Base-by-base conservation (phyloP, 225 moss, liverwort and hornwort genomes). In the Lunularia cruciata region DNA sequence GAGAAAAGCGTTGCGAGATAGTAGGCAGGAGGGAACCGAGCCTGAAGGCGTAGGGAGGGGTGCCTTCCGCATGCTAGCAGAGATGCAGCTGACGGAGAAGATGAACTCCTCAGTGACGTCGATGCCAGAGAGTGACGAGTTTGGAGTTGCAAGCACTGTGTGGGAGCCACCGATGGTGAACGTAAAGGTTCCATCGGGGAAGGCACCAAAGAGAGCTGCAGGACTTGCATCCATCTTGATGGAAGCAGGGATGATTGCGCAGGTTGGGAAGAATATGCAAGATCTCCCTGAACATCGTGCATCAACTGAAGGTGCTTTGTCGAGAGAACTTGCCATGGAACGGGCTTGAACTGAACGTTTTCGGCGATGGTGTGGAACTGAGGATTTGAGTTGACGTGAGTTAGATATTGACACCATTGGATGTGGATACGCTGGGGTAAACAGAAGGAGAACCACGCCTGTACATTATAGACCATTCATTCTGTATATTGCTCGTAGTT, bases 121-220 rank as follows among this genome's bases (percentile, higher is more conserved):
- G 37, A 23, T 75, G 57, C 11, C 36, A 65, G 38, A 75, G 72
- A 61, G 70, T 77, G 57, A 64, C 47, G 47, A 81, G 67, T 47
- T 63, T 72, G 33, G 37, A 5, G 69, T 74, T n/a, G 67, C 75
- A 5, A 73, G 82, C 11, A 77, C 56, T 22, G 83, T 82, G 63
- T 94, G 94, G 94, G 83, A 91, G 67, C 87, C 81, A 34, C 89
- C 94, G 9, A 78, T 65, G 6, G 75, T 86, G 47, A 57, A 86
- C 32, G 85, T 86, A 10, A 85, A 77, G 73, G 25, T 57, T 12
- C 61, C 81, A 13, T 72, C 23, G 1, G 73, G 63, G 20, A 57
- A 43, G 56, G 73, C 72, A 33, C 47, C 52, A 9, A 38, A 46
- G 37, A 76, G 45, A 65, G 73, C 71, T 5, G 57, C 73, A 34